phyloP scores from a whole-genome alignment of 768 basidiomycete genomes.

The Podaxis pistillaris region DNA sequence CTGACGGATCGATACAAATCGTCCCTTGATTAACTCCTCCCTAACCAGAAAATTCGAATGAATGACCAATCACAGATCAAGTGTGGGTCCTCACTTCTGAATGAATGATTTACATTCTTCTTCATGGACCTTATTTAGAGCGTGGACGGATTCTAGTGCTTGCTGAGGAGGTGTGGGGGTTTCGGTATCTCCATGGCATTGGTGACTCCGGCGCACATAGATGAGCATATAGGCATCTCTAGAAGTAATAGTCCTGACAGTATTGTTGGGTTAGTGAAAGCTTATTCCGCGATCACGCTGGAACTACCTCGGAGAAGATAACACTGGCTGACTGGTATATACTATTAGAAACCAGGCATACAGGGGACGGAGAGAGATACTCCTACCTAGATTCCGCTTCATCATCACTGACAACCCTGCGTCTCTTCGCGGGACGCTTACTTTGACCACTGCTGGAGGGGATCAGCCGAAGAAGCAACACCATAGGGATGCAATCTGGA shows the following conservation, averaged over 20 bases:
- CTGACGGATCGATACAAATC: slow-evolving; percentile 49
- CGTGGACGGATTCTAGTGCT: slow-evolving; percentile 52
- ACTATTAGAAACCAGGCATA: neutral
- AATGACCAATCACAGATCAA: neutral
- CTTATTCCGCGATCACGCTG: slow-evolving; percentile 8
- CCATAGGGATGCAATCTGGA: neutral
- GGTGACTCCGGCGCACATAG: slow-evolving; percentile 55
- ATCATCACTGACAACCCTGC: slow-evolving; percentile 57
- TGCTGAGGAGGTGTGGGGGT: slow-evolving; percentile 49
- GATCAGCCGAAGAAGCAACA: neutral
- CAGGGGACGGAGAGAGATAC: neutral
- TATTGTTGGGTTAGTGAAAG: neutral
- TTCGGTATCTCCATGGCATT: slow-evolving; percentile 11
- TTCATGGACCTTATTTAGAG: slow-evolving; percentile 55
- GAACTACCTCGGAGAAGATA: neutral
- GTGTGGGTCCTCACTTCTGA: slow-evolving; percentile 36
- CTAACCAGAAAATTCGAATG: slow-evolving; percentile 29
- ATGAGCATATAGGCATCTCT: slow-evolving; percentile 96
- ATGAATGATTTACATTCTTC: slow-evolving; percentile 49
- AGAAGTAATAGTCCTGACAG: slow-evolving; percentile 55
- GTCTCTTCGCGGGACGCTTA: slow-evolving; percentile 42
- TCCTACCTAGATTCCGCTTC: slow-evolving; percentile 26
- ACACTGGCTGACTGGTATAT: neutral
- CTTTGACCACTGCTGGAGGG: slow-evolving; percentile 27
- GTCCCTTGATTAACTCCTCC: slow-evolving; percentile 36